Evolutionary conservation across 164 flowering plant genomes (phyloP).

Genomic region (Brasenia schreberi): DNA sequence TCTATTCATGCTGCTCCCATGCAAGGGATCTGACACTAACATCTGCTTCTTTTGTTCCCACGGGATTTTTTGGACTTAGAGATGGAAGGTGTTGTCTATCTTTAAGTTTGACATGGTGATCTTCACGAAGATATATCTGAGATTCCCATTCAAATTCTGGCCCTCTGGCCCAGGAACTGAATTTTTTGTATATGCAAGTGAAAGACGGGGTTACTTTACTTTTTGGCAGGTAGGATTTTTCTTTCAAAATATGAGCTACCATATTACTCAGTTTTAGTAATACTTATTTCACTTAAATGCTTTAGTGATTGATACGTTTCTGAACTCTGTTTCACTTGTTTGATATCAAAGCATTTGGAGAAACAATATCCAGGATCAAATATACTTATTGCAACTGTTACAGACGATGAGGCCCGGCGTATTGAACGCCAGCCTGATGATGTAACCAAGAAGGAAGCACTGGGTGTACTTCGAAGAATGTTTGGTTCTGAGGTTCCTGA

Average conservation of each 20-base stretch:
- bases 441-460: background rate
- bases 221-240: conserved; percentile 21
- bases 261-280: too few species aligned
- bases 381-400: background rate
- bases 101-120: conserved; percentile 9
- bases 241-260: background rate
- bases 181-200: conserved; percentile 11
- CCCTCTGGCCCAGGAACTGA: conserved; percentile 18
- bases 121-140: conserved; percentile 13
- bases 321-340: background rate
- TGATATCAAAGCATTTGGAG: background rate
- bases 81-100: conserved; percentile 9
- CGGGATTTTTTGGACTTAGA: conserved; percentile 1
- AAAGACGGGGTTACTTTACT: conserved; percentile 15
- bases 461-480: background rate
- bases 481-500: conserved; percentile 1
- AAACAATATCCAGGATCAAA: conserved; percentile 1
- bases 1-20: background rate
- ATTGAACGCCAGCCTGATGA: background rate
- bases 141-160: conserved; percentile 19
- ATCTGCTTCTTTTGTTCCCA: background rate
- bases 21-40: background rate
- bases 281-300: too few species aligned
- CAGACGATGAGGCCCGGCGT: conserved; percentile 1
- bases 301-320: too few species aligned